Evolutionary conservation across 1,284 basidiomycete genomes (phyloP).

Genomic region (Cutaneotrichosporon cavernicola): DNA sequence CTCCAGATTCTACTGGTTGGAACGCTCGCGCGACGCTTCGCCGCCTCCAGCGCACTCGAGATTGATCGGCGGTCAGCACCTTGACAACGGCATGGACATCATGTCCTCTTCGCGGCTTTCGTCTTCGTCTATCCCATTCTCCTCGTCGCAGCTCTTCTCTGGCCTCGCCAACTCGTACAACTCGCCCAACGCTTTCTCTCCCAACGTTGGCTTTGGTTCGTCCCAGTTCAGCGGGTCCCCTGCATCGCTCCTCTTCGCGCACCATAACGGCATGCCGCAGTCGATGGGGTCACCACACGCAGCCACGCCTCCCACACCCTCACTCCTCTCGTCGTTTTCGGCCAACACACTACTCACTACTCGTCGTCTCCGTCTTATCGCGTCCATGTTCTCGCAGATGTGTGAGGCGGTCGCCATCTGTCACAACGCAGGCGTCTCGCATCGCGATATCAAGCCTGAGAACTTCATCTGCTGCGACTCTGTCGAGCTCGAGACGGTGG

Average conservation of each 20-base stretch:
- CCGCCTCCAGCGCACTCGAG: slow-evolving; percentile 58
- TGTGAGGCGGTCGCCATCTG: slow-evolving; percentile 96
- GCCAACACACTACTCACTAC: slow-evolving; percentile 79
- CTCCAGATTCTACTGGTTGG: slow-evolving; percentile 85
- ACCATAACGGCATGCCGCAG: slow-evolving; percentile 38
- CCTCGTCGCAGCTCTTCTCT: slow-evolving; percentile 46
- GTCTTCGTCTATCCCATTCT: slow-evolving; percentile 52
- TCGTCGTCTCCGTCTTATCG: slow-evolving; percentile 83
- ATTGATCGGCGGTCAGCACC: slow-evolving; percentile 45
- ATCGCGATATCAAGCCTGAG: slow-evolving; percentile 98
- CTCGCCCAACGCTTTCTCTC: slow-evolving; percentile 41
- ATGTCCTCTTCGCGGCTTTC: slow-evolving; percentile 52
- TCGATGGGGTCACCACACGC: slow-evolving; percentile 24
- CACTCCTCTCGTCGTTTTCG: slow-evolving; percentile 82
- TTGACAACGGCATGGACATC: slow-evolving; percentile 28
- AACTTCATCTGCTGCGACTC: slow-evolving; percentile 82
- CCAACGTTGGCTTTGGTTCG: slow-evolving; percentile 15
- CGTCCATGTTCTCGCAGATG: slow-evolving; percentile 97
- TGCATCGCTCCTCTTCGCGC: slow-evolving; percentile 46
- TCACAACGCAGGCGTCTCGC: slow-evolving; percentile 86
- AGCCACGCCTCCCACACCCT: slow-evolving; percentile 88
- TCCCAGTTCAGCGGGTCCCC: slow-evolving; percentile 34
- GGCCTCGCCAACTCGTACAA: slow-evolving; percentile 39
- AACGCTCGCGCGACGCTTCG: slow-evolving; percentile 83
- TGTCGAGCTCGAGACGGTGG: slow-evolving; percentile 62